Evolutionary conservation across 2,329 filamentous ascomycete genomes (phyloP).

Genomic region (Fragosphaeria purpurea): DNA sequence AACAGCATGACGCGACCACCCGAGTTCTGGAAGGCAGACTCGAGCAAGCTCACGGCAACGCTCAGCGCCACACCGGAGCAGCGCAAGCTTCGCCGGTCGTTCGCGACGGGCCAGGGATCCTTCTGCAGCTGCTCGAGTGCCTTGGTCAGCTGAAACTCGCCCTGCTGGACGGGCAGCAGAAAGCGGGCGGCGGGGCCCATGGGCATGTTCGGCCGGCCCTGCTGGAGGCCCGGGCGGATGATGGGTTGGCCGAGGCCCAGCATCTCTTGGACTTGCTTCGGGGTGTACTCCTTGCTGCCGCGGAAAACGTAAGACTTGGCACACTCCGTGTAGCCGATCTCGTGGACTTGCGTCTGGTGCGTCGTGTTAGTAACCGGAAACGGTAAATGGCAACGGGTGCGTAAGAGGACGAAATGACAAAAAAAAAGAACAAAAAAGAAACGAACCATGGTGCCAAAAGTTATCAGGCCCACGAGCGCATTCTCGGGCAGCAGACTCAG

Average conservation of each 20-base stretch:
- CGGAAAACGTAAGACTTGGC: slow-evolving; percentile 98
- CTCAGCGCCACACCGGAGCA: slow-evolving; percentile 96
- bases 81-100: slow-evolving; percentile 78
- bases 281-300: slow-evolving; percentile 94
- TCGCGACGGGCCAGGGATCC: slow-evolving; percentile 95
- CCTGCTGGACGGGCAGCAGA: slow-evolving; percentile 86
- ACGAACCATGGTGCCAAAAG: slow-evolving; percentile 82
- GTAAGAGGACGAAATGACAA: background rate
- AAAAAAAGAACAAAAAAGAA: background rate
- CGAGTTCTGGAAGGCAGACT: slow-evolving; percentile 91
- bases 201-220: slow-evolving; percentile 57
- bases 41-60: slow-evolving; percentile 83
- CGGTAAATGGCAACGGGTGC: background rate
- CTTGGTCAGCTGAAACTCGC: slow-evolving; percentile 95
- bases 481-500: slow-evolving; percentile 72
- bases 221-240: slow-evolving; percentile 63
- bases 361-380: slow-evolving; percentile 14
- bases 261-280: slow-evolving; percentile 99
- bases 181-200: slow-evolving; percentile 81
- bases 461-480: slow-evolving; percentile 73
- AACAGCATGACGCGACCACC: slow-evolving; percentile 97
- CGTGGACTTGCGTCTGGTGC: slow-evolving; percentile 77
- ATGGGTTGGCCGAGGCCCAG: slow-evolving; percentile 68
- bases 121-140: slow-evolving; percentile 90
- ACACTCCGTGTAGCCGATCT: slow-evolving; percentile 95